A percentile compares a stretch with the other conserved stretches of the same genome.
phyloP scores from a whole-genome alignment of 1,139 yeast species.

The Candida neerlandica region DNA sequence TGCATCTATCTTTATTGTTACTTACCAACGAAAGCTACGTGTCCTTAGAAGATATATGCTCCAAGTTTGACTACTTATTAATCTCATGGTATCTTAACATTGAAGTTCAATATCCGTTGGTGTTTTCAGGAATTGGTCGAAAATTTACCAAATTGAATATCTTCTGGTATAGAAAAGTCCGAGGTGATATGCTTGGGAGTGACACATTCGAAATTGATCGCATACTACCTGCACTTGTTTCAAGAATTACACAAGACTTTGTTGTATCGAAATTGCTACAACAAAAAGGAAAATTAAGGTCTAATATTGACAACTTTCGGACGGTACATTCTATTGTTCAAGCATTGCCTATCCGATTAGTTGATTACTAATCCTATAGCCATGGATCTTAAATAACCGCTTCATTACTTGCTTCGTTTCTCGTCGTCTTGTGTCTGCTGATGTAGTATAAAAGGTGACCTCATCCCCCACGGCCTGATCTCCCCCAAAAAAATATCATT shows the following conservation, averaged over 20 bases:
- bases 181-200: slow-evolving; percentile 5
- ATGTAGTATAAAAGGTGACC: background rate
- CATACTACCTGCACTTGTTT: slow-evolving; percentile 1
- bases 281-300: background rate
- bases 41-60: slow-evolving; percentile 17
- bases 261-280: background rate
- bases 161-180: slow-evolving; percentile 13
- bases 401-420: background rate
- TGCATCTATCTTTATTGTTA: background rate
- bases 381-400: background rate
- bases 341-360: background rate
- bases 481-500: background rate
- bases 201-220: slow-evolving; percentile 7
- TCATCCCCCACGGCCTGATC: slow-evolving; percentile 1
- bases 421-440: background rate
- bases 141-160: slow-evolving; percentile 28
- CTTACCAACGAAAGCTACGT: slow-evolving; percentile 11
- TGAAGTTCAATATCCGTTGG: slow-evolving; percentile 36
- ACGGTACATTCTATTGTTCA: background rate
- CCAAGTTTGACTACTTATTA: slow-evolving; percentile 32
- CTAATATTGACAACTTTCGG: background rate
- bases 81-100: slow-evolving; percentile 31
- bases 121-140: slow-evolving; percentile 41
- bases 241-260: background rate
- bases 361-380: background rate